Evolutionary conservation across 495 filamentous ascomycete genomes (phyloP).

Genomic region (Talaromyces wortmannii): DNA sequence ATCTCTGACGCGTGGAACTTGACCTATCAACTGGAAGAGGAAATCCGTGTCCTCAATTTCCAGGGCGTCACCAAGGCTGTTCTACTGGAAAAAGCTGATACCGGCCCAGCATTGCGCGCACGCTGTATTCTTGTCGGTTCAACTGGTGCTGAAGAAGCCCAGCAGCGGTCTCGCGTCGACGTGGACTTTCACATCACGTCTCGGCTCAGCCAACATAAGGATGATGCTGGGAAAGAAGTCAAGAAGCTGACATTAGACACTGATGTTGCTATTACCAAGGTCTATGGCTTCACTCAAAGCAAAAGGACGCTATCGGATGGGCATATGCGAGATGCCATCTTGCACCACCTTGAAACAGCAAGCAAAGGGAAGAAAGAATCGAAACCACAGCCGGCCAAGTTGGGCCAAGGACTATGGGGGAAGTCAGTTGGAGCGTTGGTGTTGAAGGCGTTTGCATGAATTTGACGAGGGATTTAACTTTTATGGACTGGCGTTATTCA

Average conservation of each 20-base stretch:
- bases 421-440: slow-evolving; percentile 31
- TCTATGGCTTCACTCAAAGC: slow-evolving; percentile 34
- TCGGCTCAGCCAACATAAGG: slow-evolving; percentile 8
- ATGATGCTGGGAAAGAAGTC: slow-evolving; percentile 9
- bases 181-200: slow-evolving; percentile 33
- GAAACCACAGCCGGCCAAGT: not conserved
- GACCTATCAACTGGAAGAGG: slow-evolving; percentile 30
- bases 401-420: slow-evolving; percentile 36
- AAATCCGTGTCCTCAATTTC: slow-evolving; percentile 40
- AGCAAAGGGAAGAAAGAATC: slow-evolving; percentile 10
- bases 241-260: slow-evolving; percentile 30
- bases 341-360: slow-evolving; percentile 17
- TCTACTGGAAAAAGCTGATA: slow-evolving; percentile 18
- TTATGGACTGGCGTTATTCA: not conserved
- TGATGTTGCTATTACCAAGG: slow-evolving; percentile 34
- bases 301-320: slow-evolving; percentile 17
- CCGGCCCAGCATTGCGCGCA: slow-evolving; percentile 25
- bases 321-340: slow-evolving; percentile 32
- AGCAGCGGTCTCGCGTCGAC: slow-evolving; percentile 21
- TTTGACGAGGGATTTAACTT: not conserved
- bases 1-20: slow-evolving; percentile 36
- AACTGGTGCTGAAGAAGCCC: slow-evolving; percentile 9
- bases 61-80: slow-evolving; percentile 38
- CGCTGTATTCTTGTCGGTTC: slow-evolving; percentile 32
- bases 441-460: slow-evolving; percentile 21